These are phyloP conservation scores for Evansstolkia leycettana DNA, from an alignment of 495 filamentous ascomycete genomes.

Conservation along the genomic window DNA sequence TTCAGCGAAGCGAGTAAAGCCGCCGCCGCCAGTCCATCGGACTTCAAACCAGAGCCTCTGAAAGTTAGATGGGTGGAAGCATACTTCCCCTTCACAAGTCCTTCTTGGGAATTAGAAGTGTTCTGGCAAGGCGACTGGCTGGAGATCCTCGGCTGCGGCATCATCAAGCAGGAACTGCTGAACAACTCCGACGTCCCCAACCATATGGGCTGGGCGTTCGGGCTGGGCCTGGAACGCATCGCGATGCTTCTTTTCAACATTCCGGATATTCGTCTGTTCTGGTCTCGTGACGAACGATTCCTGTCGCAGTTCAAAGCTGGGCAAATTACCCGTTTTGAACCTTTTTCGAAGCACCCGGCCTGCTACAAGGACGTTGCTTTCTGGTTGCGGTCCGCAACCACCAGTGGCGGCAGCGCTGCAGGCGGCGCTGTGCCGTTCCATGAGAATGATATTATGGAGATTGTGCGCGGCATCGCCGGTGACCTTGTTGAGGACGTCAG, in stretches of 20 bases:
- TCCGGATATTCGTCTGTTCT: constrained; percentile 95
- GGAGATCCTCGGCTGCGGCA: constrained; percentile 87
- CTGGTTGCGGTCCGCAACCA: constrained; percentile 54
- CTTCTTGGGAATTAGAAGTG: constrained; percentile 92
- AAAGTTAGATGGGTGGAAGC: constrained; percentile 90
- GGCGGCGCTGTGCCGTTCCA: constrained; percentile 52
- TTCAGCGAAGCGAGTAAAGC: constrained; percentile 70
- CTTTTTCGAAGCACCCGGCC: constrained; percentile 80
- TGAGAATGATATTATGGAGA: constrained; percentile 96
- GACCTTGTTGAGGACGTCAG: constrained; percentile 79
- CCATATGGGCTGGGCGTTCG: constrained; percentile 90
- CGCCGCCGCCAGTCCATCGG: constrained; percentile 31
- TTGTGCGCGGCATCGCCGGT: constrained; percentile 67
- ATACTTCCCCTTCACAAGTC: constrained; percentile 90
- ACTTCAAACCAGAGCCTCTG: constrained; percentile 46
- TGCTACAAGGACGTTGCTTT: constrained; percentile 90
- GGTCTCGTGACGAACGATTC: constrained; percentile 77
- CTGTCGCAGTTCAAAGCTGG: constrained; percentile 65
- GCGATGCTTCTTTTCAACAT: constrained; percentile 95
- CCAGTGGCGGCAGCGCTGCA: constrained; percentile 32
- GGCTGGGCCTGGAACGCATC: constrained; percentile 81
- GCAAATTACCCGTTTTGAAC: constrained; percentile 56
- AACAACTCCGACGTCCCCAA: constrained; percentile 62
- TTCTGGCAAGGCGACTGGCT: constrained; percentile 93
- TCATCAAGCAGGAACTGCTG: constrained; percentile 69